Conservation (phyloP, 1,139 yeast species). For the Lodderomyces pseudojiufengensis region DNA sequence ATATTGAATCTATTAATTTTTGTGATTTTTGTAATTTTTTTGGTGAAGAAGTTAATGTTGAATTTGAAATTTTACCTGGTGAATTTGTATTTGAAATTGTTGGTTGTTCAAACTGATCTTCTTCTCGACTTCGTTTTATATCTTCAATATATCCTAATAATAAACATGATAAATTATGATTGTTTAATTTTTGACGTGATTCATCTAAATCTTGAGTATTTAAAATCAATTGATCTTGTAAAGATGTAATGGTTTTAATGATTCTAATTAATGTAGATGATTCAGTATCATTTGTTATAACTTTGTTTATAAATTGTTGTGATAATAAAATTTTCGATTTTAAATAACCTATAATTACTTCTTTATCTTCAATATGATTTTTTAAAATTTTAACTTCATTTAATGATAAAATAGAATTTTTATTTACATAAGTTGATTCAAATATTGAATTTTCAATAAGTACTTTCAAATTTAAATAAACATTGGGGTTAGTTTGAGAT, state of each 20-base stretch:
- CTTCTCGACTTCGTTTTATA: slow-evolving; percentile 19
- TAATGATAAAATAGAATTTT: slow-evolving; percentile 34
- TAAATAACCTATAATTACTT: slow-evolving; percentile 32
- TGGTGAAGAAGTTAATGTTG: slow-evolving; percentile 6
- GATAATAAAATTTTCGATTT: slow-evolving; percentile 31
- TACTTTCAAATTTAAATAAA: slow-evolving; percentile 40
- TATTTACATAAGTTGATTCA: slow-evolving; percentile 37
- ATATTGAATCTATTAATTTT: slow-evolving; percentile 39
- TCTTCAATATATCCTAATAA: slow-evolving; percentile 47
- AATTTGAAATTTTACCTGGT: slow-evolving; percentile 6
- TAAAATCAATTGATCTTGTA: slow-evolving; percentile 30
- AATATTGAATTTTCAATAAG: slow-evolving; percentile 44
- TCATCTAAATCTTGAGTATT: slow-evolving; percentile 31
- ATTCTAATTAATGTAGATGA: slow-evolving; percentile 27
- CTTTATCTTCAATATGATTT: slow-evolving; percentile 26
- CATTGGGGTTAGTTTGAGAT: slow-evolving; percentile 19
- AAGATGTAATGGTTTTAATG: slow-evolving; percentile 30
- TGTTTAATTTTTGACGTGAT: slow-evolving; percentile 26
- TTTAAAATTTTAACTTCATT: slow-evolving; percentile 29
- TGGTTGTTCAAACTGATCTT: background rate
- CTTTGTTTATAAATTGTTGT: slow-evolving; percentile 32
- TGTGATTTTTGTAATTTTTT: slow-evolving; percentile 3
- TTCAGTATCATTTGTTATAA: slow-evolving; percentile 22
- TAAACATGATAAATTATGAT: slow-evolving; percentile 44
- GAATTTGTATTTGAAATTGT: slow-evolving; percentile 6